Evolutionary conservation across 1,139 yeast genomes (phyloP).

Genomic region (Debaryomycetaceae sp.): DNA sequence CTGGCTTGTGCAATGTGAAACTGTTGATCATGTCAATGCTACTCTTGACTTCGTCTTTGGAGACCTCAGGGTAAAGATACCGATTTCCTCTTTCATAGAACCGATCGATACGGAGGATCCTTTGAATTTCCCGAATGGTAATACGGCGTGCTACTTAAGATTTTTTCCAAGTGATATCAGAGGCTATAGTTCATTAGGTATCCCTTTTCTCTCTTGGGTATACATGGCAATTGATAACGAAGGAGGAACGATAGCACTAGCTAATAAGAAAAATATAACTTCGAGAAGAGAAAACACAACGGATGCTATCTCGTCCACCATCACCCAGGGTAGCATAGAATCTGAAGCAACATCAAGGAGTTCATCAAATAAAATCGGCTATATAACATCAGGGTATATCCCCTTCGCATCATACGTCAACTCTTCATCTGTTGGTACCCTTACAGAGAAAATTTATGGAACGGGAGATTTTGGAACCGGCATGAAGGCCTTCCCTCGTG

Average conservation of each 20-base stretch:
- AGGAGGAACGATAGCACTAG: conserved; percentile 53
- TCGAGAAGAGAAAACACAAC: background rate
- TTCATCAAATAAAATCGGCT: conserved; percentile 12
- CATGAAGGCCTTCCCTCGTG: background rate
- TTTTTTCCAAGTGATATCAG: conserved; percentile 47
- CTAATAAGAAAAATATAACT: conserved; percentile 5
- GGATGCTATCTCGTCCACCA: background rate
- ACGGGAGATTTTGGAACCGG: background rate
- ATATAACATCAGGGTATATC: conserved; percentile 28
- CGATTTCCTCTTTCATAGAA: conserved; percentile 48
- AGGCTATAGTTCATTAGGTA: conserved; percentile 62
- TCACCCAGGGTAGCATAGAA: background rate
- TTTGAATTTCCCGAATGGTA: conserved; percentile 52
- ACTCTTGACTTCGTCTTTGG: conserved; percentile 54
- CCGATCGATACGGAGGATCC: conserved; percentile 31
- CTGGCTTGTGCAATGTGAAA: conserved; percentile 71
- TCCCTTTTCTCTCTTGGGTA: conserved; percentile 52
- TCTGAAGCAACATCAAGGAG: background rate
- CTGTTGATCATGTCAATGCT: conserved; percentile 40
- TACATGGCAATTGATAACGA: conserved; percentile 70
- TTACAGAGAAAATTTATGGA: conserved; percentile 8
- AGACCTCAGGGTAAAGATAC: conserved; percentile 48
- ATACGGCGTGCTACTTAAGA: conserved; percentile 57
- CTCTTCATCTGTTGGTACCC: conserved; percentile 12
- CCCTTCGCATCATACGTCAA: conserved; percentile 34